A percentile compares a stretch with the other conserved stretches of the same genome.
Conservation (phyloP, 176 grass and related monocot genomes). For the Raddia guianensis region DNA sequence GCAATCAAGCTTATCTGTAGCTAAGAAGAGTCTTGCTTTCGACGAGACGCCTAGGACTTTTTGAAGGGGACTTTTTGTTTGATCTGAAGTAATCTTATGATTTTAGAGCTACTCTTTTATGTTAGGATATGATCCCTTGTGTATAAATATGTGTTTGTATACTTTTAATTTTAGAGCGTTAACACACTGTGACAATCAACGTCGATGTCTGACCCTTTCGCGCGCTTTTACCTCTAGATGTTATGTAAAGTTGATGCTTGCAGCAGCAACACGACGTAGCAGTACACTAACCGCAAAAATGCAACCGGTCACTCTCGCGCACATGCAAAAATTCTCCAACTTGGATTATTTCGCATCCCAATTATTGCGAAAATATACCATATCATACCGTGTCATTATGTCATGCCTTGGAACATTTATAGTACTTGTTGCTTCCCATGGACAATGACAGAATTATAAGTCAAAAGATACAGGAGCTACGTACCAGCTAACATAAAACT, state of each 20-base stretch:
- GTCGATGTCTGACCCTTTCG: too few species aligned
- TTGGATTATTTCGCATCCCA: not conserved
- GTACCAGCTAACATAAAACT: not conserved
- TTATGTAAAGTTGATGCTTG: too few species aligned
- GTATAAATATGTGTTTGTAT: too few species aligned
- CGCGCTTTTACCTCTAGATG: too few species aligned
- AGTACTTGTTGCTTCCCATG: not conserved
- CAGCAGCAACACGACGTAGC: not conserved
- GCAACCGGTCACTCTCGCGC: not conserved
- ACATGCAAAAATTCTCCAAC: not conserved
- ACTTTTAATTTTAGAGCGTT: too few species aligned
- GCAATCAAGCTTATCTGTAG: slow-evolving; percentile 80
- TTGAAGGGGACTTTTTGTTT: too few species aligned
- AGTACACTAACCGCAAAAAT: not conserved
- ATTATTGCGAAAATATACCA: not conserved
- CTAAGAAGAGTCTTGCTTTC: slow-evolving; percentile 81
- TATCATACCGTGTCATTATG: not conserved
- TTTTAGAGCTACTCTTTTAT: too few species aligned
- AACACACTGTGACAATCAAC: too few species aligned
- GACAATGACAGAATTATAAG: not conserved
- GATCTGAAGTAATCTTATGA: too few species aligned
- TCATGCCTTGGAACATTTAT: not conserved
- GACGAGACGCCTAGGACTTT: slow-evolving; percentile 68
- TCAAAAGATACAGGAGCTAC: not conserved
- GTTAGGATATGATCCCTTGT: too few species aligned